phyloP scores from a whole-genome alignment of 2,329 filamentous ascomycete species.

The Byssochlamys sp. region DNA sequence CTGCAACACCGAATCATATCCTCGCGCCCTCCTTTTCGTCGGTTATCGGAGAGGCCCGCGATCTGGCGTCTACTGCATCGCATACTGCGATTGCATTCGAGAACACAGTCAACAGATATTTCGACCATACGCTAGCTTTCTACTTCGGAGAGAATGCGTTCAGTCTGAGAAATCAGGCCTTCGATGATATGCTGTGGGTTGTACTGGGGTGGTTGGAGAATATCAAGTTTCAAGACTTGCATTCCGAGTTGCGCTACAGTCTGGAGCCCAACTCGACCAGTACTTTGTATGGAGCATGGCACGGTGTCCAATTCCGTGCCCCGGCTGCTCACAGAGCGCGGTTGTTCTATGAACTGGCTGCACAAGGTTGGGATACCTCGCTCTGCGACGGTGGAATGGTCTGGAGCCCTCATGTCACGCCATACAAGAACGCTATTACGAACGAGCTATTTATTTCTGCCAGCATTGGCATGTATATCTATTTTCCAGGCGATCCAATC shows the following conservation, averaged over 20 bases:
- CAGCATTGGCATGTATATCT: slow-evolving; percentile 77
- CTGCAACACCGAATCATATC: slow-evolving; percentile 42
- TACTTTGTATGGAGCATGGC: slow-evolving; percentile 45
- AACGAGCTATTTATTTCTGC: slow-evolving; percentile 83
- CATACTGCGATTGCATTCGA: slow-evolving; percentile 46
- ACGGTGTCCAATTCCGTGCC: slow-evolving; percentile 64
- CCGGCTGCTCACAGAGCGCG: slow-evolving; percentile 74
- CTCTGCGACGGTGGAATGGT: slow-evolving; percentile 82
- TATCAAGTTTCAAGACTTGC: slow-evolving; percentile 64
- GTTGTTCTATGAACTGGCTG: slow-evolving; percentile 74
- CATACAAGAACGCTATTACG: slow-evolving; percentile 95
- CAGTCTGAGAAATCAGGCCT: slow-evolving; percentile 65
- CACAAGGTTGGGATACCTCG: slow-evolving; percentile 67
- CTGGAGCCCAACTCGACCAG: slow-evolving; percentile 11
- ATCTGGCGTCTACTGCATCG: slow-evolving; percentile 1
- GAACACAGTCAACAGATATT: slow-evolving; percentile 75
- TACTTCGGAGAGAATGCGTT: slow-evolving; percentile 82
- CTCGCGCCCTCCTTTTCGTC: slow-evolving; percentile 23
- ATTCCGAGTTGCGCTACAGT: slow-evolving; percentile 54
- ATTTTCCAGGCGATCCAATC: slow-evolving; percentile 73
- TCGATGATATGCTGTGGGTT: slow-evolving; percentile 92
- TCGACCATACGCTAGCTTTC: slow-evolving; percentile 63
- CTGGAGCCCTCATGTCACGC: slow-evolving; percentile 70
- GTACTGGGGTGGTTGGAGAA: slow-evolving; percentile 82
- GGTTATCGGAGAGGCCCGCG: slow-evolving; percentile 1